Evolutionary conservation across 2,329 filamentous ascomycete genomes (phyloP).

Genomic region (Byssothecium circinans): DNA sequence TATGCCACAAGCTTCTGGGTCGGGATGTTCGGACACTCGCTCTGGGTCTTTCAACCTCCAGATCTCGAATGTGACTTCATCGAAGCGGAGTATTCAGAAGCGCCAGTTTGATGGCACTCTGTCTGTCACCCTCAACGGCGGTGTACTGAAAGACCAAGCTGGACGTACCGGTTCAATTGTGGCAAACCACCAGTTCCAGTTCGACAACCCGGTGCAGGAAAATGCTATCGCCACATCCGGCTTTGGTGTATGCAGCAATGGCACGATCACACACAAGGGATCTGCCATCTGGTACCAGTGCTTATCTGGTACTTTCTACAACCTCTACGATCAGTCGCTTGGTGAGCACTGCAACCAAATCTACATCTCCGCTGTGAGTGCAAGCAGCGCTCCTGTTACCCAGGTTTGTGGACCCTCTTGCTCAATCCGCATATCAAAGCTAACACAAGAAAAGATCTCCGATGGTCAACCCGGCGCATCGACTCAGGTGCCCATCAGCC

Average conservation of each 20-base stretch:
- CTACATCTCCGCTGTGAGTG: constrained; percentile 23
- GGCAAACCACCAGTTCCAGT: constrained; percentile 68
- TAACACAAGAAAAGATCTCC: constrained; percentile 8
- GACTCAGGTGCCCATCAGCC: constrained; percentile 17
- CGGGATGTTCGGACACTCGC: constrained; percentile 56
- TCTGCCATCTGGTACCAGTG: constrained; percentile 75
- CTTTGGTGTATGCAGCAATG: constrained; percentile 71
- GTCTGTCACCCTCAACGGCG: constrained; percentile 62
- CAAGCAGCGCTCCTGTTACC: constrained; percentile 5
- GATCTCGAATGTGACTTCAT: constrained; percentile 51
- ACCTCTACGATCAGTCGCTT: constrained; percentile 74
- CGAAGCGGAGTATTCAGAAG: constrained; percentile 29
- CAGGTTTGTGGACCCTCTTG: constrained; percentile 2
- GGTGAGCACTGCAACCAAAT: constrained; percentile 65
- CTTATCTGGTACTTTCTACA: constrained; percentile 74
- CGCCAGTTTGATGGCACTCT: constrained; percentile 51
- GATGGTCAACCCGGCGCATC: constrained; percentile 21
- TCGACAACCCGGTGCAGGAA: constrained; percentile 56
- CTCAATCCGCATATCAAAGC: neutral
- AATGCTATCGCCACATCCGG: constrained; percentile 72
- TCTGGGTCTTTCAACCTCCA: constrained; percentile 63
- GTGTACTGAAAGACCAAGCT: constrained; percentile 66
- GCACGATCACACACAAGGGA: constrained; percentile 67
- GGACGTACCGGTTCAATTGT: constrained; percentile 77
- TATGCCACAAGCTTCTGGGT: constrained; percentile 43